These are phyloP conservation scores for Cladosporium sp. DNA, from an alignment of 2,329 filamentous ascomycete genomes.

Conservation along the genomic window DNA sequence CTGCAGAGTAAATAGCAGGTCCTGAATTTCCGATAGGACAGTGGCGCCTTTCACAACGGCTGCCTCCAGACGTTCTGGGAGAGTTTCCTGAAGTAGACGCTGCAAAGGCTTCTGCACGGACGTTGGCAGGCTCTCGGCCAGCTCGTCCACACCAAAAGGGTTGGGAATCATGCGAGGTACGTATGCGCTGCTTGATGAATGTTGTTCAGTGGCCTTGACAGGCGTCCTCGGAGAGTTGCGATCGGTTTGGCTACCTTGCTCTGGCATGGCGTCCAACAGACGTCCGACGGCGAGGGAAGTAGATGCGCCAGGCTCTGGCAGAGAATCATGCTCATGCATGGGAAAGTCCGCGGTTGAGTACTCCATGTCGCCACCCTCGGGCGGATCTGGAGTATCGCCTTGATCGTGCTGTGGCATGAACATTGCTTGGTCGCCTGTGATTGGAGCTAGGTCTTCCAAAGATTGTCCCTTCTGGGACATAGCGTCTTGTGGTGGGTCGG, in stretches of 20 bases:
- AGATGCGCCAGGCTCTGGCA: not conserved
- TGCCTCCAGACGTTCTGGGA: conserved; percentile 41
- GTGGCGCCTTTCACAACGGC: conserved; percentile 41
- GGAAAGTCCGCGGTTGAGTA: not conserved
- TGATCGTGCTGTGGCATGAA: not conserved
- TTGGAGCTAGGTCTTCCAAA: not conserved
- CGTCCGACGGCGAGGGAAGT: conserved; percentile 11
- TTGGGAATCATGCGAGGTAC: not conserved
- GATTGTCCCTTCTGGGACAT: not conserved
- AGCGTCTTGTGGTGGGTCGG: not conserved
- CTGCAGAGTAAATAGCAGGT: conserved; percentile 32
- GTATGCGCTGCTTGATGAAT: not conserved
- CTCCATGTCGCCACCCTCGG: not conserved
- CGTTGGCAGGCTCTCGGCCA: not conserved
- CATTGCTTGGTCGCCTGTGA: not conserved
- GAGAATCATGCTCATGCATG: not conserved
- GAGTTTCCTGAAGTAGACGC: conserved; percentile 35
- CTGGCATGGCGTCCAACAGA: not conserved
- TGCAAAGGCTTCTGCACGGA: conserved; percentile 28
- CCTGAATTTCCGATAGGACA: conserved; percentile 39
- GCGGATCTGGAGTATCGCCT: not conserved
- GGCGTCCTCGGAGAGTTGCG: not conserved
- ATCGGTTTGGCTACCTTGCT: not conserved
- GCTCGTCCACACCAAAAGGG: not conserved
- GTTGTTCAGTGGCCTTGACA: not conserved